Conservation (phyloP, 805 yeast species). For the Candida railenensis region DNA sequence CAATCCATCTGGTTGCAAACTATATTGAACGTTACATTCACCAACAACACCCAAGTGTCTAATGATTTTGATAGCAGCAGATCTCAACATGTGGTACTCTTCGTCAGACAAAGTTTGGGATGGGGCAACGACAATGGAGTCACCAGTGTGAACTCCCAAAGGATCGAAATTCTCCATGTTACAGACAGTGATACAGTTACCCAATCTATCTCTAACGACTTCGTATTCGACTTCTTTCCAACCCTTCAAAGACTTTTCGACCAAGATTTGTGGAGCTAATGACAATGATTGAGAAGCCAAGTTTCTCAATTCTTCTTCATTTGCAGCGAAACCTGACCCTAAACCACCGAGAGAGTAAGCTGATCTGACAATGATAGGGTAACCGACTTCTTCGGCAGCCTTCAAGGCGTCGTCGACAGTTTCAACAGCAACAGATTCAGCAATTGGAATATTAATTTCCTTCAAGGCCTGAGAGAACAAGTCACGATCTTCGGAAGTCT, state of each 20-base stretch:
- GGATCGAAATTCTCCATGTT: slow-evolving; percentile 99
- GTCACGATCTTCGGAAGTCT: slow-evolving; percentile 97
- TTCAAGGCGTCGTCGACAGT: slow-evolving; percentile 86
- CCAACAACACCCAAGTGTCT: slow-evolving; percentile 99
- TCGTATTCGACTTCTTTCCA: slow-evolving; percentile 99
- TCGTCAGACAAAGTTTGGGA: slow-evolving; percentile 96
- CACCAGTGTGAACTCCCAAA: slow-evolving; percentile 97
- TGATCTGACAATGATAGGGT: slow-evolving; percentile 95
- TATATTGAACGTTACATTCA: slow-evolving; percentile 97
- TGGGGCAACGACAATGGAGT: slow-evolving; percentile 98
- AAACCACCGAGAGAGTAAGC: slow-evolving; percentile 97
- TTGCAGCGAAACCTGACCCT: slow-evolving; percentile 94
- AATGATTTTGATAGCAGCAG: slow-evolving; percentile 95
- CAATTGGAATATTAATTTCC: slow-evolving; percentile 94
- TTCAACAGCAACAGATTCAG: slow-evolving; percentile 94
- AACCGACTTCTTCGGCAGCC: slow-evolving; percentile 89
- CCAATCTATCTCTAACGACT: slow-evolving; percentile 95
- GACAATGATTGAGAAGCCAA: slow-evolving; percentile 87
- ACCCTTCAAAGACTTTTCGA: slow-evolving; percentile 95
- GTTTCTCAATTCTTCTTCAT: slow-evolving; percentile 78
- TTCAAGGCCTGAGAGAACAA: slow-evolving; percentile 92
- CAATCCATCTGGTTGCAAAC: slow-evolving; percentile 91
- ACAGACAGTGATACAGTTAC: slow-evolving; percentile 97
- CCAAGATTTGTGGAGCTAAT: slow-evolving; percentile 90
- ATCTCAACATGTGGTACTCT: slow-evolving; percentile 96